These are phyloP conservation scores for Fraxinus greggii DNA, from an alignment of 305 asterid species.

Conservation along the genomic window DNA sequence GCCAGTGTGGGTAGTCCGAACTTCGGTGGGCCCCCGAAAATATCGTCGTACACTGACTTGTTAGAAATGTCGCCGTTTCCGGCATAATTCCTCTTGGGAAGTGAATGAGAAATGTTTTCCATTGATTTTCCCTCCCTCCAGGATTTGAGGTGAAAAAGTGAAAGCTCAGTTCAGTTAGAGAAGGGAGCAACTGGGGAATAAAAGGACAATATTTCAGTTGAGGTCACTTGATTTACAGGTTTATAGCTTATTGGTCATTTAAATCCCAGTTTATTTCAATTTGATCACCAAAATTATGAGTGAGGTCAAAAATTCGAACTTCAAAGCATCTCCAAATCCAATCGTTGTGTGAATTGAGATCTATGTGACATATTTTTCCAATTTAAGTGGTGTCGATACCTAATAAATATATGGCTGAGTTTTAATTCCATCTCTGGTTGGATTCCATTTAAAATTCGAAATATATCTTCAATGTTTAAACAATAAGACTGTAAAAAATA, in stretches of 20 bases:
- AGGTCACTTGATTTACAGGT: background rate
- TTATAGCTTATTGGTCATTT: background rate
- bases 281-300: background rate
- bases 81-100: conserved; percentile 50
- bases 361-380: background rate
- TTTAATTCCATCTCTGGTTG: too few species aligned
- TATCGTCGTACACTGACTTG: conserved; percentile 75
- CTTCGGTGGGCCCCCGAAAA: conserved; percentile 62
- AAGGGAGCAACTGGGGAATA: background rate
- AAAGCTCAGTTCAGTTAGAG: background rate
- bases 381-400: background rate
- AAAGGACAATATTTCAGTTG: background rate
- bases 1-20: conserved; percentile 55
- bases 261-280: background rate
- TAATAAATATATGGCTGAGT: background rate
- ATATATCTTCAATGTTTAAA: background rate
- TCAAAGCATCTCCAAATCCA: background rate
- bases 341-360: background rate
- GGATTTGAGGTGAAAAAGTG: background rate
- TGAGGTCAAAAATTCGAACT: background rate
- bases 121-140: conserved; percentile 26
- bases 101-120: conserved; percentile 60
- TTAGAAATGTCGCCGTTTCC: conserved; percentile 47
- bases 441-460: background rate
- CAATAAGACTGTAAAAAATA: too few species aligned